phyloP scores from a whole-genome alignment of 2,329 filamentous ascomycete genomes.

The Colletotrichum sojae region DNA sequence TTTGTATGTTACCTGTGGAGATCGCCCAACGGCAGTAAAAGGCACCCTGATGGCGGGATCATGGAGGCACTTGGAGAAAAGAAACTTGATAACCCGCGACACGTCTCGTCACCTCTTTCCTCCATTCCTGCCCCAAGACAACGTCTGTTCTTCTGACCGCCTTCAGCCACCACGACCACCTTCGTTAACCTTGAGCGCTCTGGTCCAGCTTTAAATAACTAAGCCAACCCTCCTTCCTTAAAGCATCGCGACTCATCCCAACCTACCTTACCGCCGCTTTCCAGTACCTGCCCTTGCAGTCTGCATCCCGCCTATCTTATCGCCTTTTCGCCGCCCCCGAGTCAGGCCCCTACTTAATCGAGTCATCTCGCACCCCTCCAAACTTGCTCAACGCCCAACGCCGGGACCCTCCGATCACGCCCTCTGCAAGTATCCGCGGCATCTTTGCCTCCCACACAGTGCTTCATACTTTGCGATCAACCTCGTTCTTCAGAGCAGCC shows the following conservation, averaged over 20 bases:
- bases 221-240: background rate
- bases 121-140: constrained; percentile 6
- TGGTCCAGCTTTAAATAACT: background rate
- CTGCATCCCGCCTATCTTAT: constrained; percentile 31
- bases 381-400: constrained; percentile 14
- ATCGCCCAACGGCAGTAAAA: constrained; percentile 2
- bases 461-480: background rate
- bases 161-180: background rate
- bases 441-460: constrained; percentile 1
- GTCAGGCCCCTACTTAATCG: constrained; percentile 33
- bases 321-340: constrained; percentile 18
- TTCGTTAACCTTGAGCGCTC: too few relatives aligned
- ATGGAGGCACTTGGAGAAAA: too few relatives aligned
- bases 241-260: background rate
- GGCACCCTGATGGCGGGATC: too few relatives aligned
- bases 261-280: background rate
- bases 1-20: constrained; percentile 14
- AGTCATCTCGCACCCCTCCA: constrained; percentile 36
- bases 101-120: constrained; percentile 21
- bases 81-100: constrained; percentile 38
- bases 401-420: constrained; percentile 18
- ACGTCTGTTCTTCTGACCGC: background rate
- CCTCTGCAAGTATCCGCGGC: constrained; percentile 18
- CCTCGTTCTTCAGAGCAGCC: background rate
- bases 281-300: background rate